Evolutionary conservation across 1,284 basidiomycete genomes (phyloP), one percentile per base, ranked within the genome.

Genomic region (Pseudozyma hubeiensis): DNA sequence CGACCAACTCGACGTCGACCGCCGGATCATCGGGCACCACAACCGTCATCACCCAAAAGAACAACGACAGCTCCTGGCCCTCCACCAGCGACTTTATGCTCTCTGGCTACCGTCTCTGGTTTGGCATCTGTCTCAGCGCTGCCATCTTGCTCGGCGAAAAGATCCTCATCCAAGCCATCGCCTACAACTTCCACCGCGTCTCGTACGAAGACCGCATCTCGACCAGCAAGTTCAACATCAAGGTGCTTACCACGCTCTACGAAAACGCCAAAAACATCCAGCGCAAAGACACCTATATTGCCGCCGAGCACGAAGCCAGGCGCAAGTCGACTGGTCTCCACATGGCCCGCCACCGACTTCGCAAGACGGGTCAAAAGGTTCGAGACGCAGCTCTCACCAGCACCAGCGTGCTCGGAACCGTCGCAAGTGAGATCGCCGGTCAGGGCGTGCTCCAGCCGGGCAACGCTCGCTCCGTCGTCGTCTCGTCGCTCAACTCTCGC

Each of bases 171-270:
- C 94, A 97, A 83, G 90, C 66, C 55, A 84, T 85, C 59, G 75
- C 86, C 2, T 85, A 84, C 76, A 91, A 91, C 81, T 96, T 95
- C 87, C 93, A 96, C 85, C 91, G 92, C 80, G 88, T 91, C 72
- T 93, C 92, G 9, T 96, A 94, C 83, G 91, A 91, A 58, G 93
- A 95, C 77, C 90, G 93, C 59, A 92, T 96, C 74, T 86, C 88
- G 34, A 90, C 91, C 66, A 93, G 94, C 82, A 94, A 95, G 83
- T 90, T 90, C 80, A 91, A 92, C 31, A 88, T 94, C 64, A 88
- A 87, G 72, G 87, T 90, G 7, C 87, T 96, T 35, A 90, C 91
- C 40, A 88, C 88, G 2, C 87, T 97, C 5, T 96, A 96, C 86
- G 89, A 89, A 66, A 88, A 94, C 52, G 64, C 70, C 17, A 92